phyloP scores from a whole-genome alignment of 2,329 filamentous ascomycete genomes.

The Blumeria hordei region DNA sequence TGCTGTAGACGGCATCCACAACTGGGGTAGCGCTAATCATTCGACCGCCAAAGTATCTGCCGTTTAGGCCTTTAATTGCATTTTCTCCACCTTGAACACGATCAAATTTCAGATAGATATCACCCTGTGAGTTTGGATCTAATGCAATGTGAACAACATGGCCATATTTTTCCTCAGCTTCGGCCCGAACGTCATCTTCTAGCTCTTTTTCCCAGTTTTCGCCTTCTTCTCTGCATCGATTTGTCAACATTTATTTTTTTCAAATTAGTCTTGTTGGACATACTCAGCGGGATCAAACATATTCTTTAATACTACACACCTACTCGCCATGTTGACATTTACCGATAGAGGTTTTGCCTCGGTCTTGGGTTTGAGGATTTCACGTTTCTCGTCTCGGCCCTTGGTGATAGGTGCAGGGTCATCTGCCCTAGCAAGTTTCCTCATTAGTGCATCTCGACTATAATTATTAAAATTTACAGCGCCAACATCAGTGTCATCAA shows the following conservation, averaged over 20 bases:
- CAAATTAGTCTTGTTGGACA: slow-evolving; percentile 17
- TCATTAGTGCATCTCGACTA: slow-evolving; percentile 94
- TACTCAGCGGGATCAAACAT: slow-evolving; percentile 89
- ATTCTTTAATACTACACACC: slow-evolving; percentile 83
- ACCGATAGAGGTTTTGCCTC: slow-evolving; percentile 58
- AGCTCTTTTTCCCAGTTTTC: slow-evolving; percentile 81
- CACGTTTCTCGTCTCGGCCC: slow-evolving; percentile 32
- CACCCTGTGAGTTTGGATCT: slow-evolving; percentile 80
- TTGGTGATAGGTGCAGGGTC: slow-evolving; percentile 41
- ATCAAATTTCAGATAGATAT: slow-evolving; percentile 97
- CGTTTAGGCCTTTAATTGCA: slow-evolving; percentile 92
- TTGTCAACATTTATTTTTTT: slow-evolving; percentile 15
- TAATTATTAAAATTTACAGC: slow-evolving; percentile 99
- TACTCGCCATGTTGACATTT: slow-evolving; percentile 75
- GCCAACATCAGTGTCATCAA: slow-evolving; percentile 92
- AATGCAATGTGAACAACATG: slow-evolving; percentile 92
- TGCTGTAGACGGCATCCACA: slow-evolving; percentile 97
- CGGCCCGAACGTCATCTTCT: slow-evolving; percentile 74
- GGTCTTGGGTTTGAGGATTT: slow-evolving; percentile 53
- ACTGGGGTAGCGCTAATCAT: slow-evolving; percentile 89
- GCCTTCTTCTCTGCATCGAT: slow-evolving; percentile 47
- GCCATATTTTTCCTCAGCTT: slow-evolving; percentile 90
- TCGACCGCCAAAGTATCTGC: slow-evolving; percentile 78
- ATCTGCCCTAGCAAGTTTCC: slow-evolving; percentile 90
- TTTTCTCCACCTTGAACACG: slow-evolving; percentile 88